Base-by-base conservation (phyloP, 148 eudicot genomes). In the Amaranthus hypochondriacus region DNA sequence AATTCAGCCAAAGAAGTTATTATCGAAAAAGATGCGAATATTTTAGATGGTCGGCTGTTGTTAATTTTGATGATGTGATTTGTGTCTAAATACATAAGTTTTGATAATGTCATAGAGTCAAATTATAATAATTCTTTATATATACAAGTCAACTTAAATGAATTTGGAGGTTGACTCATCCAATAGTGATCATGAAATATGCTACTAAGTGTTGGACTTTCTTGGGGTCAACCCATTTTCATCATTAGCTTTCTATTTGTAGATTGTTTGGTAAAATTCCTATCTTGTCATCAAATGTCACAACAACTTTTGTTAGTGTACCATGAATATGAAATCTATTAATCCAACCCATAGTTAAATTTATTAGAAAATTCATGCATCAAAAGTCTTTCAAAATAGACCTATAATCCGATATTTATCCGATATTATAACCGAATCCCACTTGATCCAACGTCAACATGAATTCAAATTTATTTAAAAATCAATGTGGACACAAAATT, bases 151-250 rank as follows among this genome's bases (percentile, higher is more conserved):
- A 74, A 79, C 62, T 69, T 12, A 57, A 11, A 42, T 69, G 78
- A 43, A 56, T 48, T 79, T 79, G 75, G 61, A 43, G 50, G 66
- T 79, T 79, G 82, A 79, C 82, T 75, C 82, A 70, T 75, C 66
- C 12, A 15, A 12, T 44, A 57, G 58, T 62, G 77, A 69, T 57
- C n/a, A 53, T 72, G 43, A 15, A 69, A 67, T 48, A 74, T 64
- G 39, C 39, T 28, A 28, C 39, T 28, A 58, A 46, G 66, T 48
- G 18, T 71, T 10, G 3, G 55, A 71, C 15, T 48, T 50, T 10
- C 9, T 55, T 67, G 63, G 46, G 54, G 75, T 77, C 80, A 71
- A 77, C 57, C 57, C 4, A 58, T 59, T 13, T 4, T 50, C 15
- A 58, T 61, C 73, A 75, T 59, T 60, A 61, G 48, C 59, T 53